A percentile compares a stretch with the other conserved stretches of the same genome.
phyloP scores from a whole-genome alignment of 1,139 yeast genomes.

The Pichia cactophila region DNA sequence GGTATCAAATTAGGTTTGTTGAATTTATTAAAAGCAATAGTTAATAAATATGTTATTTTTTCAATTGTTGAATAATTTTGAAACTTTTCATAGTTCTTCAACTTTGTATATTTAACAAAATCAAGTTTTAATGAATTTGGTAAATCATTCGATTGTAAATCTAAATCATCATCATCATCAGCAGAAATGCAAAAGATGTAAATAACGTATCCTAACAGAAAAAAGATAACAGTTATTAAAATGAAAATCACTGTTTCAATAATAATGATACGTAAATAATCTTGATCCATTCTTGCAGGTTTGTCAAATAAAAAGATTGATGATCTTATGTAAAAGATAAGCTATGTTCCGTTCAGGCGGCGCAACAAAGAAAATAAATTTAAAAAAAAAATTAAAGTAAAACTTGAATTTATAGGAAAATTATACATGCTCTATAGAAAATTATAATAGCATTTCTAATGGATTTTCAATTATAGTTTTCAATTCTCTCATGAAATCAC shows the following conservation, averaged over 20 bases:
- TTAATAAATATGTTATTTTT: slow-evolving; percentile 8
- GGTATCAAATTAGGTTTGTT: slow-evolving; percentile 36
- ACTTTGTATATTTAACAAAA: slow-evolving; percentile 1
- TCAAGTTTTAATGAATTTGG: background rate
- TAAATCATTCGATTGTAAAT: background rate
- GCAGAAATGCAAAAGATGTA: background rate
- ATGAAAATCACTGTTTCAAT: slow-evolving; percentile 1
- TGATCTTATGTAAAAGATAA: too few species aligned
- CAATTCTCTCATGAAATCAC: slow-evolving; percentile 90
- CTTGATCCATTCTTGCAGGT: background rate
- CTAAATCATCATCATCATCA: background rate
- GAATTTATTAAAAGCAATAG: slow-evolving; percentile 26
- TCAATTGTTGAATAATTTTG: slow-evolving; percentile 4
- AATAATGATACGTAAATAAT: background rate
- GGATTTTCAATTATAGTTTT: slow-evolving; percentile 94
- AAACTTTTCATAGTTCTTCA: background rate
- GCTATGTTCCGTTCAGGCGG: too few species aligned
- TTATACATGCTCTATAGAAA: too few species aligned
- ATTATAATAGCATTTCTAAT: slow-evolving; percentile 75
- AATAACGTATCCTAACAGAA: background rate
- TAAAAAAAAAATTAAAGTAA: too few species aligned
- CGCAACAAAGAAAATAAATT: too few species aligned
- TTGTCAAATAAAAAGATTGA: too few species aligned
- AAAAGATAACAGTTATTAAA: background rate
- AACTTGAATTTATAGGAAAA: too few species aligned